Percentiles rank a stretch among this genome's conserved stretches.
Conservation (phyloP, 2,329 filamentous ascomycete genomes). For the Trichoderma koningii region DNA sequence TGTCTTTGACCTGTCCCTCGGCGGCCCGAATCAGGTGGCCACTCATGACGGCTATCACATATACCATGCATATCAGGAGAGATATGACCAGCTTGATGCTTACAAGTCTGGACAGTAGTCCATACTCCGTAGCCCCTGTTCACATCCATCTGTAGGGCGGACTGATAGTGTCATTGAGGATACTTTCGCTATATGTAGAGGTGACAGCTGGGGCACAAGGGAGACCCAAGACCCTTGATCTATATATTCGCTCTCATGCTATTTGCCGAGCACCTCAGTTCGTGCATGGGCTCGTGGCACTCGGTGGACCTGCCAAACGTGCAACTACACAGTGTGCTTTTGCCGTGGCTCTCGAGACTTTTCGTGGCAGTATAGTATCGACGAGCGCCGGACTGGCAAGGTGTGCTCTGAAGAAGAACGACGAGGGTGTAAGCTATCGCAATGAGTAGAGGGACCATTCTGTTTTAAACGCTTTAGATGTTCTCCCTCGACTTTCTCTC, state of each 20-base stretch:
- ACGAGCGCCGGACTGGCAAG: not conserved
- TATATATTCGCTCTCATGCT: not conserved
- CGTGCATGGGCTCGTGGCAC: not conserved
- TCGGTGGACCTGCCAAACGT: not conserved
- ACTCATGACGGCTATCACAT: not conserved
- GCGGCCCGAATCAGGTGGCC: conserved; percentile 13
- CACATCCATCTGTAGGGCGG: not conserved
- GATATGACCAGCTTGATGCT: not conserved
- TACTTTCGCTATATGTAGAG: not conserved
- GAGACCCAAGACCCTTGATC: not conserved
- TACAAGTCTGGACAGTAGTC: not conserved
- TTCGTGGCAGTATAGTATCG: not conserved
- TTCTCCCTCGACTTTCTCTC: too few relatives aligned
- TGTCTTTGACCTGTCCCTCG: not conserved
- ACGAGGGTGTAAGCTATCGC: not conserved
- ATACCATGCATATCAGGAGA: not conserved
- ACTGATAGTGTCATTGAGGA: not conserved
- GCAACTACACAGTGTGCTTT: not conserved
- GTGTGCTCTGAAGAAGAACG: too few relatives aligned
- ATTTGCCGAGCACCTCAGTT: not conserved
- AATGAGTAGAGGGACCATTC: not conserved
- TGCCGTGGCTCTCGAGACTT: not conserved
- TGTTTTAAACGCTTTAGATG: too few relatives aligned
- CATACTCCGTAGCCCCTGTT: too few relatives aligned
- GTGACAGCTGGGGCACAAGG: not conserved